Evolutionary conservation across 352 stramenopile genomes (phyloP), one percentile per base, ranked within the genome.

Genomic region (Phytophthora europaea): DNA sequence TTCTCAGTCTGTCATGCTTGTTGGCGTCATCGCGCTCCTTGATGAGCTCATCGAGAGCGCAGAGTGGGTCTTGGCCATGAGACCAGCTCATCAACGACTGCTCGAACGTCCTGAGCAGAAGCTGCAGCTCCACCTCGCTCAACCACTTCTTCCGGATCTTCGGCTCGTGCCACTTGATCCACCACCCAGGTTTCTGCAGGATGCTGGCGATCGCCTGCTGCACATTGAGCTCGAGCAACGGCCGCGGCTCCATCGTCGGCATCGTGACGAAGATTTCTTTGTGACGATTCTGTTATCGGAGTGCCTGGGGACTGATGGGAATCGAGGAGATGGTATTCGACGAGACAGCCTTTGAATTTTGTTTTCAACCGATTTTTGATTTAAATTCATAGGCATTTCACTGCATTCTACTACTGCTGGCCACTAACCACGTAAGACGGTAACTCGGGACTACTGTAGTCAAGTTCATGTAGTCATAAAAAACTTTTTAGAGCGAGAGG

Each of bases 121-220:
- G 31, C 38, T 58, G 53, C 5, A 68, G 20, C 51, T 80, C 70
- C 13, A 88, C 58, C 61, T 88, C 78, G 9, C n/a, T 3, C 43
- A 80, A 31, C 80, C 80, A 88, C 54, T 79, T 76, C 36, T 50
- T n/a, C 4, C 68, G 65, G 16, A 88, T 48, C 0, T 72, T 54
- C 4, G 23, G 43, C 31, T 80, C 76, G n/a, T 75, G 54, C 61
- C 59, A 74, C 73, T 90, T 88, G 56, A 55, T n/a, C 76, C 76
- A 87, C 78, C 78, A 88, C 12, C 52, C 38, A 28, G 47, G 72
- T 61, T 88, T 90, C 72, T 76, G 74, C 38, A 86, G 60, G 47
- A 88, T 75, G 40, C 74, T 68, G 47, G 67, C 69, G 38, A 83
- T 72, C 7, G 58, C 78, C 34, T 66, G 61, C 51, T 71, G 80